Conservation (phyloP, 768 basidiomycete species). For the Ramaria sp. region DNA sequence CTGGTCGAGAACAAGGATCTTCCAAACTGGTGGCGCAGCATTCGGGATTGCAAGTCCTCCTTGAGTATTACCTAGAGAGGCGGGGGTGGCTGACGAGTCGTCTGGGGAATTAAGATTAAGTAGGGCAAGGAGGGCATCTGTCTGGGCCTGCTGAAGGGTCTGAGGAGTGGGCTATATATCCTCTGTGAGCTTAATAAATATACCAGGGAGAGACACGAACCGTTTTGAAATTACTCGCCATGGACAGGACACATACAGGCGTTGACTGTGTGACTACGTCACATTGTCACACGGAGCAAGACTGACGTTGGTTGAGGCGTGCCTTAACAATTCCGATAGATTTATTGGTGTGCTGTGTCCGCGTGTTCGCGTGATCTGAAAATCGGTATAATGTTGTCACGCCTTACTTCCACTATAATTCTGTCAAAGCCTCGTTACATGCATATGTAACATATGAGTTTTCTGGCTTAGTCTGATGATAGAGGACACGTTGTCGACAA, state of each 20-base stretch:
- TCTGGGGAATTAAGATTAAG: slow-evolving; percentile 73
- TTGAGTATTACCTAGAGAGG: slow-evolving; percentile 26
- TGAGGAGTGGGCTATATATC: slow-evolving; percentile 21
- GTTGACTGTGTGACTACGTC: background rate
- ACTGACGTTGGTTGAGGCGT: too few relatives aligned
- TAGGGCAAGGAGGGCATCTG: slow-evolving; percentile 69
- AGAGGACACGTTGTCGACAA: too few relatives aligned
- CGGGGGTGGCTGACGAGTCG: slow-evolving; percentile 26
- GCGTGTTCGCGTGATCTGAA: too few relatives aligned
- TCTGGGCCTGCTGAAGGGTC: slow-evolving; percentile 84
- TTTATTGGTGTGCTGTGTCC: too few relatives aligned
- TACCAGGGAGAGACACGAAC: background rate
- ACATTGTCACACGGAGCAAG: background rate
- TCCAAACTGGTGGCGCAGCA: slow-evolving; percentile 81
- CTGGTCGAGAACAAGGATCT: slow-evolving; percentile 90
- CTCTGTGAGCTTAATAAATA: background rate
- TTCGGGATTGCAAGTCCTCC: slow-evolving; percentile 35
- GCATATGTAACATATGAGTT: too few relatives aligned
- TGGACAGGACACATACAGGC: background rate
- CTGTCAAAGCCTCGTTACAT: too few relatives aligned
- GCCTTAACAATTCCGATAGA: too few relatives aligned
- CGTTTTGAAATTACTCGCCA: slow-evolving; percentile 8
- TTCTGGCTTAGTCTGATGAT: too few relatives aligned
- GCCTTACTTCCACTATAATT: too few relatives aligned
- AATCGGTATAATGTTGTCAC: too few relatives aligned